Percentiles rank a stretch among this genome's conserved stretches.
phyloP scores from a whole-genome alignment of 192 early-diverging fungal genomes.

The Phycomyces blakesleeanus region DNA sequence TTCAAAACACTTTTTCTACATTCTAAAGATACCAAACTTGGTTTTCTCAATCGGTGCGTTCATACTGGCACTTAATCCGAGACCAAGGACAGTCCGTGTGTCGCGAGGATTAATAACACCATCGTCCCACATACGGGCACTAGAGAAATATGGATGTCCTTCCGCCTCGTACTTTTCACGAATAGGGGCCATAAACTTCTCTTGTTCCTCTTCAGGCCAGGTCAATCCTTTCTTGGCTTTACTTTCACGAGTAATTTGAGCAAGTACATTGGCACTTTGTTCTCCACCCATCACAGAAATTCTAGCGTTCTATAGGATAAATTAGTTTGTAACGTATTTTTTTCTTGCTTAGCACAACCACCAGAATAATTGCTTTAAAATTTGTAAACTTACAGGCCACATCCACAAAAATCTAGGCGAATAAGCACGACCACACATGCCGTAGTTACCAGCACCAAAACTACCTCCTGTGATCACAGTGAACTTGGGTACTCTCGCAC shows the following conservation, averaged over 20 bases:
- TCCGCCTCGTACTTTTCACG: slow-evolving; percentile 83
- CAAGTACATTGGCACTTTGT: slow-evolving; percentile 88
- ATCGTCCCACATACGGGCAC: slow-evolving; percentile 90
- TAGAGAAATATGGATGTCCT: slow-evolving; percentile 94
- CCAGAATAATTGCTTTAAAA: too few species aligned
- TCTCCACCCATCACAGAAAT: slow-evolving; percentile 98
- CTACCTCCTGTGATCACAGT: slow-evolving; percentile 76
- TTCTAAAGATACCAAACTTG: slow-evolving; percentile 92
- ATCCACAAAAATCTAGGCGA: slow-evolving; percentile 93
- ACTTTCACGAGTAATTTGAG: slow-evolving; percentile 80
- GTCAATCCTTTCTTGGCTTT: slow-evolving; percentile 70
- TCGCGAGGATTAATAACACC: slow-evolving; percentile 88
- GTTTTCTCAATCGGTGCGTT: slow-evolving; percentile 72
- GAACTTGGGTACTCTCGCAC: slow-evolving; percentile 91
- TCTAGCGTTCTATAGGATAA: slow-evolving; percentile 60
- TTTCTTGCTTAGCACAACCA: too few species aligned
- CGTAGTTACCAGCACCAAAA: slow-evolving; percentile 91
- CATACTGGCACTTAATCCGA: slow-evolving; percentile 76
- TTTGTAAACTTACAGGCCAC: slow-evolving; percentile 84
- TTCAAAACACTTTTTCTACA: slow-evolving; percentile 80
- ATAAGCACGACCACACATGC: slow-evolving; percentile 96
- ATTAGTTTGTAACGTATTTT: too few species aligned
- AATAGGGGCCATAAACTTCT: slow-evolving; percentile 80
- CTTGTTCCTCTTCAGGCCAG: slow-evolving; percentile 78
- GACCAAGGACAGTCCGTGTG: slow-evolving; percentile 82